Percentiles rank a stretch among this genome's conserved stretches.
These are phyloP conservation scores for Blastobotrys indianensis DNA, from an alignment of 1,139 yeast genomes.

Conservation along the genomic window DNA sequence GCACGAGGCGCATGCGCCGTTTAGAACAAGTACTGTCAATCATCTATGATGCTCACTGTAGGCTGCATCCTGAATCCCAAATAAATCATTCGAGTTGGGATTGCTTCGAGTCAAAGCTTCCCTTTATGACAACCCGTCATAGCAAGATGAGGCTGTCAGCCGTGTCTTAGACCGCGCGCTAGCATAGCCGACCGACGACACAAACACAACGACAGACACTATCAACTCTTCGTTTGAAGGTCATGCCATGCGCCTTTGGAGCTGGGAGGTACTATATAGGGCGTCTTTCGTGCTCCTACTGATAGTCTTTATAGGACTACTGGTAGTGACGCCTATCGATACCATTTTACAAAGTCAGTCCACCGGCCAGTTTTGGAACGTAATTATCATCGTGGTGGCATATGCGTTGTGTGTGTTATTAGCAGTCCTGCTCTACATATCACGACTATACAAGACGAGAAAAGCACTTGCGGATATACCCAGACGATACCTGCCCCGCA, in stretches of 20 bases:
- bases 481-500: conserved; percentile 61
- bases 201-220: background rate
- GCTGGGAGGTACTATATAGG: conserved; percentile 35
- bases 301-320: conserved; percentile 48
- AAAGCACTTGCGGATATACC: conserved; percentile 71
- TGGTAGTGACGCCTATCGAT: conserved; percentile 69
- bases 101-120: too few species aligned
- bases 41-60: too few species aligned
- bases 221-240: conserved; percentile 21
- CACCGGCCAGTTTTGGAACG: conserved; percentile 55
- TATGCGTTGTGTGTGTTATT: conserved; percentile 55
- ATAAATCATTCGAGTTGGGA: too few species aligned
- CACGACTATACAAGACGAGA: conserved; percentile 54
- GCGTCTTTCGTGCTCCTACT: conserved; percentile 49
- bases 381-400: conserved; percentile 69
- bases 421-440: conserved; percentile 42
- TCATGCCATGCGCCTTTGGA: too few species aligned
- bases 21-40: too few species aligned
- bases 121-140: too few species aligned
- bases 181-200: background rate
- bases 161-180: background rate
- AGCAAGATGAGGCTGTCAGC: too few species aligned
- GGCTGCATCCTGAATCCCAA: too few species aligned
- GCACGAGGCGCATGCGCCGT: too few species aligned
- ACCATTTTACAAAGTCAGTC: conserved; percentile 61